A percentile compares a stretch with the other conserved stretches of the same genome.
These are phyloP conservation scores for Secale cereale DNA, from an alignment of 176 grass and related monocot genomes.

Conservation along the genomic window DNA sequence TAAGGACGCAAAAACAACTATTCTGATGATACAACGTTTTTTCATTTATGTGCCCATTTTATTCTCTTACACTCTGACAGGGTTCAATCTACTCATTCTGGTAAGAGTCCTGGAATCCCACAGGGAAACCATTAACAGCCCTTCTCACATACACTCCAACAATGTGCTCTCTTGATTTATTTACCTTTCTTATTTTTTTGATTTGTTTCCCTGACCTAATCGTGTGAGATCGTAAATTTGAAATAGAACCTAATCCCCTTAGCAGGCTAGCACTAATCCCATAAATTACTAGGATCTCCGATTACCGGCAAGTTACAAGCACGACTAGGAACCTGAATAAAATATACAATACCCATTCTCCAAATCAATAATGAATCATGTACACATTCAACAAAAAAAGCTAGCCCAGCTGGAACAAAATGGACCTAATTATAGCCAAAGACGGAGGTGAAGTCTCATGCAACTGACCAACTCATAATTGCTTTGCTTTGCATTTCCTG, in stretches of 20 bases:
- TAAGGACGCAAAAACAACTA: not conserved
- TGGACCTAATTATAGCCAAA: conserved; percentile 7
- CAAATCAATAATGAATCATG: not conserved
- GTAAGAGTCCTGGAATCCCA: not conserved
- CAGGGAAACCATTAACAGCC: not conserved
- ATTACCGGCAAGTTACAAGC: not conserved
- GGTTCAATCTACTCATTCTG: not conserved
- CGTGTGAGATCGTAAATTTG: not conserved
- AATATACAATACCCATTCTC: not conserved
- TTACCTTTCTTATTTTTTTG: not conserved
- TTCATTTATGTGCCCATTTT: not conserved
- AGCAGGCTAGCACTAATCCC: conserved; percentile 1
- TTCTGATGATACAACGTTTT: not conserved
- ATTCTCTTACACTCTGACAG: not conserved
- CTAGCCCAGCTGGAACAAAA: not conserved
- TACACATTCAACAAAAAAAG: not conserved
- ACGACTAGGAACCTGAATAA: not conserved
- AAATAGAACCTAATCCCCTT: not conserved
- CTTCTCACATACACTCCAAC: not conserved
- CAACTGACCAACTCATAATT: conserved; percentile 91
- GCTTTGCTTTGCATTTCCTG: conserved; percentile 90
- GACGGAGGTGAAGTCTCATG: conserved; percentile 13
- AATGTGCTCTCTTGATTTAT: not conserved
- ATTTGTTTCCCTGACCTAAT: not conserved
- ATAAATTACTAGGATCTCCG: conserved; percentile 7